Percentiles rank a stretch among this genome's conserved stretches.
Conservation (phyloP, 768 basidiomycete species). For the Lentinus brumalis region DNA sequence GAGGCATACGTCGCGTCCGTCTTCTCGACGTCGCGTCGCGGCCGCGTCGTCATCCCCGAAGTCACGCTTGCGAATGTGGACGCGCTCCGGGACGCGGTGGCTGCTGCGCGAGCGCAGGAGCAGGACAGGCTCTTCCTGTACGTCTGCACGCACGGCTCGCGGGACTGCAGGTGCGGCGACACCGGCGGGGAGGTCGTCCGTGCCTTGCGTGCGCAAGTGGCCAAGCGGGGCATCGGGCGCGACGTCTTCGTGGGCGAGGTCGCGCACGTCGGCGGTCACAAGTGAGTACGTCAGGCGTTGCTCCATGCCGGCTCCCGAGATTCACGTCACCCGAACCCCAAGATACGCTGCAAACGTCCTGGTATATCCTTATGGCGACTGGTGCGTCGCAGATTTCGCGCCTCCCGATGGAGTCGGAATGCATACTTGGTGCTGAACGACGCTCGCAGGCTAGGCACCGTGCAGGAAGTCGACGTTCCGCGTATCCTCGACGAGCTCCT, state of each 20-base stretch:
- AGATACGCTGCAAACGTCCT: slow-evolving; percentile 74
- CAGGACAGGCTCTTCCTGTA: slow-evolving; percentile 44
- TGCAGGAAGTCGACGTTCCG: slow-evolving; percentile 60
- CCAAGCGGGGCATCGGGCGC: slow-evolving; percentile 35
- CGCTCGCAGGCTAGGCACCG: slow-evolving; percentile 57
- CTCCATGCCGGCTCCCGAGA: neutral
- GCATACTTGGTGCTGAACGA: too few species aligned
- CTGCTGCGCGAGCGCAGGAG: slow-evolving; percentile 10
- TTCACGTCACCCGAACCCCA: neutral
- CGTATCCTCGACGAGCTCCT: slow-evolving; percentile 50
- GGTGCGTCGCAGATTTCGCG: slow-evolving; percentile 42
- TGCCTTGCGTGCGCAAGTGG: slow-evolving; percentile 56
- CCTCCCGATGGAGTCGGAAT: neutral
- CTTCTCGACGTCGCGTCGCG: slow-evolving; percentile 47
- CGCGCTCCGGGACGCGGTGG: slow-evolving; percentile 40
- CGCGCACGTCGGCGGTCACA: slow-evolving; percentile 83
- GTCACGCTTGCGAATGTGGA: slow-evolving; percentile 54
- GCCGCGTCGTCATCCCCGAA: slow-evolving; percentile 50
- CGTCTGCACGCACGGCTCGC: slow-evolving; percentile 77
- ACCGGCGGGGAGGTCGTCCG: slow-evolving; percentile 58
- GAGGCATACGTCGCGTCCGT: slow-evolving; percentile 46
- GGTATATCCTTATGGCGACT: slow-evolving; percentile 72
- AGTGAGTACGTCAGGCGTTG: slow-evolving; percentile 48
- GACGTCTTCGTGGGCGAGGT: slow-evolving; percentile 57
- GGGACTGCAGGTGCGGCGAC: slow-evolving; percentile 81